A percentile compares a stretch with the other conserved stretches of the same genome.
Evolutionary conservation across 257 asterid genomes (phyloP).

Genomic region (Gentiana dahurica): DNA sequence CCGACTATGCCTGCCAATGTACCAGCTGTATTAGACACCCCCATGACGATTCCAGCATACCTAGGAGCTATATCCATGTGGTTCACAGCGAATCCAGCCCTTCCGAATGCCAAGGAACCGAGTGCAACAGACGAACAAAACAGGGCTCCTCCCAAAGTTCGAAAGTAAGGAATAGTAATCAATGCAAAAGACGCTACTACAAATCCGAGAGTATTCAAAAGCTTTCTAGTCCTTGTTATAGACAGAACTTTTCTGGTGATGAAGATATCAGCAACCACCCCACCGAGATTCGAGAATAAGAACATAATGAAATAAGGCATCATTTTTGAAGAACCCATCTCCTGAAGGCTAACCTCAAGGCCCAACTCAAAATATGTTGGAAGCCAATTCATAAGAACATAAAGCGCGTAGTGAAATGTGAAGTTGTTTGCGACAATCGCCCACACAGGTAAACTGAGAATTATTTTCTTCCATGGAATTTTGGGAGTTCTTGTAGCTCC

Average conservation of each 20-base stretch:
- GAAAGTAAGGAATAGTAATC: conserved; percentile 59
- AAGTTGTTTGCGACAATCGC: conserved; percentile 85
- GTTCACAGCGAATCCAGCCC: conserved; percentile 93
- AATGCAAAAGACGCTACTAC: conserved; percentile 65
- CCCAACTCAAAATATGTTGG: conserved; percentile 90
- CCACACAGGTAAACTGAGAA: conserved; percentile 70
- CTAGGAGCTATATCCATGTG: conserved; percentile 97
- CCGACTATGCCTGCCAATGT: conserved; percentile 89
- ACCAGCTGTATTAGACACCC: conserved; percentile 92
- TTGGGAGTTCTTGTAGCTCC: conserved; percentile 22
- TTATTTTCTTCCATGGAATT: conserved; percentile 75
- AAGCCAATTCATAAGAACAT: conserved; percentile 96
- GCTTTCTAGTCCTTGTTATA: conserved; percentile 64
- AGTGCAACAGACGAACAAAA: conserved; percentile 78
- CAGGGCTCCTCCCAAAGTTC: conserved; percentile 64
- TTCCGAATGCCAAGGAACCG: conserved; percentile 88
- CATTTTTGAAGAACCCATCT: conserved; percentile 97
- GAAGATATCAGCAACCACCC: conserved; percentile 73
- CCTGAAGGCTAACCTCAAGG: conserved; percentile 71
- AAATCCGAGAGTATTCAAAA: conserved; percentile 69
- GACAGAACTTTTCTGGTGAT: conserved; percentile 50
- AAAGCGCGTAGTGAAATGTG: conserved; percentile 86
- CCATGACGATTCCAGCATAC: conserved; percentile 94
- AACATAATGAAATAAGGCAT: conserved; percentile 86
- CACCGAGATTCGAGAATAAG: conserved; percentile 79